Percentiles rank a stretch among this genome's conserved stretches.
phyloP scores from a whole-genome alignment of 2,329 filamentous ascomycete species.

The Fusarium redolens region DNA sequence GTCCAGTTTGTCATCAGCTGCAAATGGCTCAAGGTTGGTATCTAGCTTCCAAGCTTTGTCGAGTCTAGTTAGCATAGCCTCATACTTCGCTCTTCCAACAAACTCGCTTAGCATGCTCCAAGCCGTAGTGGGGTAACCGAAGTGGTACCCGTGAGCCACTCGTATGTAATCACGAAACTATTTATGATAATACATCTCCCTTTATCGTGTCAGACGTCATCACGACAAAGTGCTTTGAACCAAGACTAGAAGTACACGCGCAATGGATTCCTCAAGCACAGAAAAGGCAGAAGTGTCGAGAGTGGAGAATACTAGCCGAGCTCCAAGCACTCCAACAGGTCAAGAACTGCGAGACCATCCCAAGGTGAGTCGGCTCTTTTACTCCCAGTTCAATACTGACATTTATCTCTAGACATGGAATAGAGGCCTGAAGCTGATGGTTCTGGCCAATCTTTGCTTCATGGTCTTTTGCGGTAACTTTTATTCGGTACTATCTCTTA shows the following conservation, averaged over 20 bases:
- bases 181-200: neutral
- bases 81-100: neutral
- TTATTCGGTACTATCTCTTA: neutral
- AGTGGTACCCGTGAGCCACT: neutral
- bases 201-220: neutral
- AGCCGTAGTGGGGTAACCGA: neutral
- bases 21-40: neutral
- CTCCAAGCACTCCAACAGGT: neutral
- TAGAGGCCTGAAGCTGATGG: neutral
- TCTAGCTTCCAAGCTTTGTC: neutral
- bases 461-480: conserved; percentile 1
- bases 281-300: neutral
- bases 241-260: neutral
- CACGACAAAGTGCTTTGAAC: fast-evolving
- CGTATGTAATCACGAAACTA: neutral
- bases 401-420: neutral
- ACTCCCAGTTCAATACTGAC: neutral
- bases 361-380: neutral
- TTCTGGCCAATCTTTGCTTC: neutral
- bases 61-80: neutral
- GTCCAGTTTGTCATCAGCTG: too few species aligned
- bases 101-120: neutral
- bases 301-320: neutral
- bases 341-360: neutral
- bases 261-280: neutral